Conservation (phyloP, 2,329 filamentous ascomycete genomes). For the Moelleriella libera region DNA sequence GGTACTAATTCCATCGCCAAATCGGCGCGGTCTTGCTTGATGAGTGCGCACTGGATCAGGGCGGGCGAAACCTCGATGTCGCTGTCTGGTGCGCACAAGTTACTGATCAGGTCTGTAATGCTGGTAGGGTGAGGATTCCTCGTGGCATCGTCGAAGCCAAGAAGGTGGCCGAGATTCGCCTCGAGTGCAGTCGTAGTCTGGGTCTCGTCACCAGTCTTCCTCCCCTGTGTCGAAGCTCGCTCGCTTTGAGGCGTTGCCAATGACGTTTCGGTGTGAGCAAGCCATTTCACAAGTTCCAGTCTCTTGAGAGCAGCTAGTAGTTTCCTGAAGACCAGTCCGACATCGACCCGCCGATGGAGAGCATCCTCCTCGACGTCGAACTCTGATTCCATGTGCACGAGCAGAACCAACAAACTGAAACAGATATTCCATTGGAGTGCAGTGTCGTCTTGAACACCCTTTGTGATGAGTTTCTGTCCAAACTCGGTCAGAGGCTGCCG, state of each 20-base stretch:
- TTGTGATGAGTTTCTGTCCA: conserved; percentile 60
- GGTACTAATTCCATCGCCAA: conserved; percentile 41
- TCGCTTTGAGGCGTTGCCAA: conserved; percentile 28
- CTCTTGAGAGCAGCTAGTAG: conserved; percentile 59
- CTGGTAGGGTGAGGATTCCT: conserved; percentile 39
- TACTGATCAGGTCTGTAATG: conserved; percentile 52
- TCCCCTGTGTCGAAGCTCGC: conserved; percentile 19
- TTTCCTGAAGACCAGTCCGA: conserved; percentile 54
- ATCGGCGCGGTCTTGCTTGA: conserved; percentile 45
- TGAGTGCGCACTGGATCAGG: conserved; percentile 46
- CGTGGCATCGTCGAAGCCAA: conserved; percentile 40
- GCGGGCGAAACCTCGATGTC: conserved; percentile 49
- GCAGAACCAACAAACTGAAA: conserved; percentile 67
- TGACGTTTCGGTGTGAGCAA: conserved; percentile 43
- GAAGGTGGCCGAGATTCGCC: conserved; percentile 45
- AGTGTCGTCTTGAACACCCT: conserved; percentile 66
- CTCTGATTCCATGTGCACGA: conserved; percentile 78
- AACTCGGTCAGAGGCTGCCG: conserved; percentile 53
- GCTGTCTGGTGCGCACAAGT: conserved; percentile 50
- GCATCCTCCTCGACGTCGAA: conserved; percentile 59
- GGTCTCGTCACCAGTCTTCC: conserved; percentile 28
- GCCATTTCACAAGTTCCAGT: conserved; percentile 60
- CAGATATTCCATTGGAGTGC: conserved; percentile 60
- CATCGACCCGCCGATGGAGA: conserved; percentile 43
- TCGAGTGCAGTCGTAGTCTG: conserved; percentile 44